Base-by-base conservation (phyloP, 164 flowering plant species). In the Aristolochia californica region DNA sequence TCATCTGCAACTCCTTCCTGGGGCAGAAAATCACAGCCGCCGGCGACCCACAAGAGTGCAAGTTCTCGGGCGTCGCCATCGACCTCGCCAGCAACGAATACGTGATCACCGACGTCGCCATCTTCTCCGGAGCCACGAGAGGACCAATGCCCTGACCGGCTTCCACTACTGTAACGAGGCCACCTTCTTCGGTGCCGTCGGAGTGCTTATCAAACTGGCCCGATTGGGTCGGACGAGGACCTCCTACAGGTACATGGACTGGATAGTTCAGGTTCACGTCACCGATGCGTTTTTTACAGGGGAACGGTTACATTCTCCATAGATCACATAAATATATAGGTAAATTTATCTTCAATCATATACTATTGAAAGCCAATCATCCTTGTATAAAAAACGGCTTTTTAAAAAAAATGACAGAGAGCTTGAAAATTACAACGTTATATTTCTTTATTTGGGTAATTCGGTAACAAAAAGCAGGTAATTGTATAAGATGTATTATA, bases 81-180 rank as follows among this genome's bases (percentile, higher is more conserved):
- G 75, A 55, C 65, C 68, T 89, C 1, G 55, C 54, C 57, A 81
- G 96, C 43, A 93, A 93, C 57, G 94, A 88, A 56, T 85, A 88
- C 55, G 85, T 85, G 5, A 70, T 85, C 38, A 83, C 88, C 0
- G 96, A 88, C 40, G 88, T 83, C 17, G 88, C 84, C 16, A 81
- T 88, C 5, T 88, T 85, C 47, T 93, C 98, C 0, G 97, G 90
- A 1, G 70, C 68, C 0, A 55, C 69, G 0, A 97, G 97, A 4
- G 62, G 60, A 96, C 94, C 30, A 93, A 93, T 62, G 55, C 57
- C 0, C 50, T 93, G 4, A 61, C 94, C 0, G 96, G 96, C 5
- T 91, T 89, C 1, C 97, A 93, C 62, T 87, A 94, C 59, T 89
- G 89, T 56, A 93, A 93, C 64, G 89, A 93, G 61, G 98, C 98